Evolutionary conservation across 352 stramenopile species (phyloP).

Genomic region (Pythium sukuiense): DNA sequence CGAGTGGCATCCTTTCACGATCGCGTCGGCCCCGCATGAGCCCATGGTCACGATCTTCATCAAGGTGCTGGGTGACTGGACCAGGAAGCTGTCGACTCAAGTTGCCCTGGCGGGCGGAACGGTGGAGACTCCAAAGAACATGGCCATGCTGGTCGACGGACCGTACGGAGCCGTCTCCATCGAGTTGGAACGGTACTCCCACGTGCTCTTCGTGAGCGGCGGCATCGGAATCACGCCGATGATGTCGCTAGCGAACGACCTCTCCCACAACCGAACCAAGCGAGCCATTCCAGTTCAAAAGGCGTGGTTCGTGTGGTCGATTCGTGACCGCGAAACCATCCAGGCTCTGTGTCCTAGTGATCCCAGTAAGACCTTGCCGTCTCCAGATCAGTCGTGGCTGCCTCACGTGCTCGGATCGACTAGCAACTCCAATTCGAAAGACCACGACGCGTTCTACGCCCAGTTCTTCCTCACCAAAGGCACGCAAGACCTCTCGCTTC

Average conservation of each 20-base stretch:
- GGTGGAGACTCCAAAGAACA: constrained; percentile 3
- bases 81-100: constrained; percentile 46
- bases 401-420: constrained; percentile 11
- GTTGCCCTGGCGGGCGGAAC: constrained; percentile 2
- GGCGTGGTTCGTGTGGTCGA: constrained; percentile 51
- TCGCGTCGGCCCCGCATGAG: constrained; percentile 75
- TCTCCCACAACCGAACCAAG: constrained; percentile 27
- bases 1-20: constrained; percentile 90
- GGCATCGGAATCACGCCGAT: constrained; percentile 60
- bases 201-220: constrained; percentile 47
- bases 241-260: constrained; percentile 46
- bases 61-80: constrained; percentile 64
- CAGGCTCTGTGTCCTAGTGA: constrained; percentile 29
- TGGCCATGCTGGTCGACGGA: constrained; percentile 48
- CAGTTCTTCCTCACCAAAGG: constrained; percentile 40
- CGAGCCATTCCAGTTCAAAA: constrained; percentile 22
- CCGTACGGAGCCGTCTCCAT: constrained; percentile 46
- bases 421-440: constrained; percentile 4
- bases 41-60: constrained; percentile 71
- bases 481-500: constrained; percentile 30
- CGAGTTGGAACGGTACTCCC: constrained; percentile 54
- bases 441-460: constrained; percentile 29
- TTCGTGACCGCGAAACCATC: constrained; percentile 30
- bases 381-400: constrained; percentile 23
- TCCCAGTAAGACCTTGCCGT: neutral